A percentile compares a stretch with the other conserved stretches of the same genome.
Evolutionary conservation across 768 basidiomycete species (phyloP).

Genomic region (Psilocybe cubensis): DNA sequence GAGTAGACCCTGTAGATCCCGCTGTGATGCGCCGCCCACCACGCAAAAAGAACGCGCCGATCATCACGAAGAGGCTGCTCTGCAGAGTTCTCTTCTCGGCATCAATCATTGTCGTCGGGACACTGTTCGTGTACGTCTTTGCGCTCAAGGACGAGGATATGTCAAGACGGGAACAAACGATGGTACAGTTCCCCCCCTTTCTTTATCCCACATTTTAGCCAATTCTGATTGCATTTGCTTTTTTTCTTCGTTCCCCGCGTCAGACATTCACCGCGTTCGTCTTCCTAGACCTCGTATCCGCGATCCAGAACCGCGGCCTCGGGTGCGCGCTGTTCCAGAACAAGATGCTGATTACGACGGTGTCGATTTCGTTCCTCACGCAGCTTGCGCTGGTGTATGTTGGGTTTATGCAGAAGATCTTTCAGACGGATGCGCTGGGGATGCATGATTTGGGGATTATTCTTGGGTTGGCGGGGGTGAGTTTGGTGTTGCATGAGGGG

Average conservation of each 20-base stretch:
- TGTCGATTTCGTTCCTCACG: slow-evolving; percentile 82
- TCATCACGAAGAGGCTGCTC: slow-evolving; percentile 76
- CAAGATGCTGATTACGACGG: slow-evolving; percentile 87
- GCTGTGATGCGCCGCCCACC: slow-evolving; percentile 93
- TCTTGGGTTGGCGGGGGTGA: slow-evolving; percentile 64
- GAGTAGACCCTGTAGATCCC: slow-evolving; percentile 94
- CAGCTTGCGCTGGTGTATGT: slow-evolving; percentile 90
- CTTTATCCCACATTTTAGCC: slow-evolving; percentile 52
- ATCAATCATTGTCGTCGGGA: slow-evolving; percentile 87
- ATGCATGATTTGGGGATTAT: slow-evolving; percentile 71
- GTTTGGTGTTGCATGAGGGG: slow-evolving; percentile 75
- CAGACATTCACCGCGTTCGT: slow-evolving; percentile 98
- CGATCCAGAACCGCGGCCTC: slow-evolving; percentile 91
- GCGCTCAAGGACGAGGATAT: slow-evolving; percentile 84
- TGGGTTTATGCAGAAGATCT: slow-evolving; percentile 87
- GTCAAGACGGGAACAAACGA: slow-evolving; percentile 90
- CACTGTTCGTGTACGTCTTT: slow-evolving; percentile 83
- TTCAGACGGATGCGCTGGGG: slow-evolving; percentile 88
- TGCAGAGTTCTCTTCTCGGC: slow-evolving; percentile 91
- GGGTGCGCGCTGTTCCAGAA: slow-evolving; percentile 85
- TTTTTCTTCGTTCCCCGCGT: slow-evolving; percentile 10
- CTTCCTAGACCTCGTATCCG: slow-evolving; percentile 94
- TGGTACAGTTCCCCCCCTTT: slow-evolving; percentile 48
- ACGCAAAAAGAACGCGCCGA: slow-evolving; percentile 88
- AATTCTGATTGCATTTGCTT: slow-evolving; percentile 66